Evolutionary conservation across 2,329 filamentous ascomycete species (phyloP).

Genomic region (Phialophora chinensis): DNA sequence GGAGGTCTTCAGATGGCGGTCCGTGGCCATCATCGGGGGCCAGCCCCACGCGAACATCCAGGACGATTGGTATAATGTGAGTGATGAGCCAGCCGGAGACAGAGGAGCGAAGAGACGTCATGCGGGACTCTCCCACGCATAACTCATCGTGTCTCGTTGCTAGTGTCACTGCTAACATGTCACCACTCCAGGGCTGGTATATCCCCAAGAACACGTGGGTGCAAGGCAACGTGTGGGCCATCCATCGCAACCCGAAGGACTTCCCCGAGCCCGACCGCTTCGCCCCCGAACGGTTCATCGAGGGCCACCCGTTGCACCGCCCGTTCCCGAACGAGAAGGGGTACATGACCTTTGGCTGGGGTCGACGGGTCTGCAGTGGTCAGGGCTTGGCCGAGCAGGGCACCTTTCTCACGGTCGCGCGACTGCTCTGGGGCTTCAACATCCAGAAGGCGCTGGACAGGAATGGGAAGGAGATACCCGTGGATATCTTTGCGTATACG

Average conservation of each 20-base stretch:
- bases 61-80: conserved; percentile 57
- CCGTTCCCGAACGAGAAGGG: conserved; percentile 48
- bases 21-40: conserved; percentile 45
- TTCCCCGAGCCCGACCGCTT: conserved; percentile 57
- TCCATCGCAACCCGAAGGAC: conserved; percentile 45
- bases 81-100: conserved; percentile 35
- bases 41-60: conserved; percentile 57
- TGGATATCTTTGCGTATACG: conserved; percentile 64
- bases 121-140: not conserved
- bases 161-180: conserved; percentile 31
- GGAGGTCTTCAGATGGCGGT: conserved; percentile 56
- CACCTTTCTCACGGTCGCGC: conserved; percentile 60
- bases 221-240: conserved; percentile 53
- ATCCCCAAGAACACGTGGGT: conserved; percentile 58
- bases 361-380: conserved; percentile 49
- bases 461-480: conserved; percentile 55
- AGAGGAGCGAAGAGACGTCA: no score
- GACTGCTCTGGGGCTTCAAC: conserved; percentile 49
- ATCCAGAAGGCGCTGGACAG: conserved; percentile 33
- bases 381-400: conserved; percentile 43
- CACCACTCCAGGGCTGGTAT: conserved; percentile 45
- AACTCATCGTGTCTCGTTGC: not conserved
- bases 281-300: conserved; percentile 49
- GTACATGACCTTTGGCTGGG: conserved; percentile 64
- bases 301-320: conserved; percentile 39